A percentile compares a stretch with the other conserved stretches of the same genome.
phyloP scores from a whole-genome alignment of 2,329 filamentous ascomycete species.

The Cytospora chrysosperma region DNA sequence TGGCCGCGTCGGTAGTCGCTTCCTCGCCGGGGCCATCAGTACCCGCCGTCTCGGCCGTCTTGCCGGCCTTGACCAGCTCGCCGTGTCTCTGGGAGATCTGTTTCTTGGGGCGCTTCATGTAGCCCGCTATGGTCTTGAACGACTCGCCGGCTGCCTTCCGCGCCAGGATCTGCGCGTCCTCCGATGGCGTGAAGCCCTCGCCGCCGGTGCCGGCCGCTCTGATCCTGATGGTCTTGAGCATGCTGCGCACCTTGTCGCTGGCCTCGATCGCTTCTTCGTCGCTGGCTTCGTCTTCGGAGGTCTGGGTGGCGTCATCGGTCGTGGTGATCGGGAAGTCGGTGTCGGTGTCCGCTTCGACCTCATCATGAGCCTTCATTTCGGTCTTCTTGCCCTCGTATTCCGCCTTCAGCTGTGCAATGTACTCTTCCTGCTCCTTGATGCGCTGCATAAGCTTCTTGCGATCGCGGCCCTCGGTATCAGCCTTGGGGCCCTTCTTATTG shows the following conservation, averaged over 20 bases:
- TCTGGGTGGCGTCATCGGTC: not conserved
- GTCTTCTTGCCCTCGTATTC: not conserved
- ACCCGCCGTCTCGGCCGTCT: conserved; percentile 15
- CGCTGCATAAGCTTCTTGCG: conserved; percentile 10
- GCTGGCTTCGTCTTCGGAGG: not conserved
- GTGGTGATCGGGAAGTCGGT: not conserved
- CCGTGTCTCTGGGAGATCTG: conserved; percentile 1
- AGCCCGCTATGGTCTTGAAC: not conserved
- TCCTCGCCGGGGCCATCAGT: not conserved
- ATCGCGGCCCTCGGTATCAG: conserved; percentile 4
- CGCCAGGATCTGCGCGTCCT: conserved; percentile 26
- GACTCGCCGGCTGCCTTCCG: conserved; percentile 24
- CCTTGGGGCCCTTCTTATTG: conserved; percentile 10
- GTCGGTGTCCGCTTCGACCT: not conserved
- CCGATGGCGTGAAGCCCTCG: conserved; percentile 25
- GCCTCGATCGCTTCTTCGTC: not conserved
- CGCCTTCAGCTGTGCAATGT: conserved; percentile 16
- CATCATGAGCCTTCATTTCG: not conserved
- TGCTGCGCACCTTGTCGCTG: conserved; percentile 9
- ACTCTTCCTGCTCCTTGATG: conserved; percentile 8
- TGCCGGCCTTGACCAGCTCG: conserved; percentile 3
- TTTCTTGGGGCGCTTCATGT: conserved; percentile 9
- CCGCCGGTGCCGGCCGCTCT: conserved; percentile 12
- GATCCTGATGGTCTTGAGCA: conserved; percentile 19
- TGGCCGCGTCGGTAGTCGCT: not conserved